Conservation (phyloP, 768 basidiomycete genomes). For the Kondoa malvinella region DNA sequence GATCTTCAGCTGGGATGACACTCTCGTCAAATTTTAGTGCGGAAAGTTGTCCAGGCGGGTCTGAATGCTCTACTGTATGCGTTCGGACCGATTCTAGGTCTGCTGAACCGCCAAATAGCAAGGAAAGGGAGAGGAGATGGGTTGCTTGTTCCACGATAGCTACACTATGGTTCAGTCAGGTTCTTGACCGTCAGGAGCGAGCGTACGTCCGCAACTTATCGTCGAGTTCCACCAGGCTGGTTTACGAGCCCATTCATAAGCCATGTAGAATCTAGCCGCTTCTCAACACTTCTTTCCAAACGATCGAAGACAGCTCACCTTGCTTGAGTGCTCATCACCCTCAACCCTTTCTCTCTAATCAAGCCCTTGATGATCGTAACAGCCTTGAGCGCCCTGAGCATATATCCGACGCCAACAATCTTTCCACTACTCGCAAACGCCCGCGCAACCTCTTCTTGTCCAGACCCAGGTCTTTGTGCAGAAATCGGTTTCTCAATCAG, state of each 20-base stretch:
- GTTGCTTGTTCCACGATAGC: constrained; percentile 78
- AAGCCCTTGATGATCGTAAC: constrained; percentile 94
- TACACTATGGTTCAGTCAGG: background rate
- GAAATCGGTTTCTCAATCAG: constrained; percentile 82
- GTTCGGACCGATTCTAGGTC: constrained; percentile 50
- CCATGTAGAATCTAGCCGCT: constrained; percentile 41
- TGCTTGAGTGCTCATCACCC: constrained; percentile 88
- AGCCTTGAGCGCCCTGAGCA: constrained; percentile 81
- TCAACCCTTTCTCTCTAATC: constrained; percentile 78
- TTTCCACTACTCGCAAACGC: constrained; percentile 38
- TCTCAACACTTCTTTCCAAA: constrained; percentile 33
- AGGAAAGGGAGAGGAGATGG: constrained; percentile 55
- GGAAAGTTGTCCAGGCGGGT: constrained; percentile 65
- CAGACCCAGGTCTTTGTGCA: constrained; percentile 42
- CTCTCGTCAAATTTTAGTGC: constrained; percentile 70
- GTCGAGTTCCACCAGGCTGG: constrained; percentile 86
- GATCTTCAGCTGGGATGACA: constrained; percentile 52
- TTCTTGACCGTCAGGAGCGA: background rate
- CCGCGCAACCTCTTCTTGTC: constrained; percentile 46
- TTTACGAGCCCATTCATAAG: constrained; percentile 42
- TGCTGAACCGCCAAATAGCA: constrained; percentile 93
- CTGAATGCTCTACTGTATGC: constrained; percentile 82
- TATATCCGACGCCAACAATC: constrained; percentile 39
- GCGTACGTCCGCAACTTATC: constrained; percentile 41
- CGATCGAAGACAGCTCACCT: constrained; percentile 50